Evolutionary conservation across 2,329 filamentous ascomycete genomes (phyloP).

Genomic region (Alternaria hordeiaustralica): DNA sequence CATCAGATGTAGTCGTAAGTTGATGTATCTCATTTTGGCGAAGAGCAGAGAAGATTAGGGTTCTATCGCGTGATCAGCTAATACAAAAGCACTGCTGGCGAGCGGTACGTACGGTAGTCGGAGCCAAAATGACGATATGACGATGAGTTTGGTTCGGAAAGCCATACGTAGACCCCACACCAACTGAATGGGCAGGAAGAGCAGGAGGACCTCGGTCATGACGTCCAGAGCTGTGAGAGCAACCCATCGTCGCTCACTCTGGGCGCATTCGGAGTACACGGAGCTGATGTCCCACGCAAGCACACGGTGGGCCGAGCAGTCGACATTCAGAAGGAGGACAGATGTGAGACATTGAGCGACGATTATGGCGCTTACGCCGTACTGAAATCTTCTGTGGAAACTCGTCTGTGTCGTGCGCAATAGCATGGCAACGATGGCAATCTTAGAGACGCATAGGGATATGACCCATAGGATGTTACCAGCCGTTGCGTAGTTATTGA

Average conservation of each 20-base stretch:
- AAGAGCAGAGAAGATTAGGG: constrained; percentile 9
- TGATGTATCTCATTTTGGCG: constrained; percentile 8
- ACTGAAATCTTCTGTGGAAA: neutral
- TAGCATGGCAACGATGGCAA: constrained; percentile 18
- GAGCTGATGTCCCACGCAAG: neutral
- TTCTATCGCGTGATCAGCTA: constrained; percentile 1
- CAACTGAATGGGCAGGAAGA: constrained; percentile 21
- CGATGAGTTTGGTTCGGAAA: constrained; percentile 17
- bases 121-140: constrained; percentile 25
- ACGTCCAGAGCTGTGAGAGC: neutral
- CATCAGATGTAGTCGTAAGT: constrained; percentile 6
- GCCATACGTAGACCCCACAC: constrained; percentile 24
- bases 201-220: neutral
- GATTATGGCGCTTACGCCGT: neutral
- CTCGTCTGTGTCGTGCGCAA: constrained; percentile 16
- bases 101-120: constrained; percentile 18
- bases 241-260: neutral
- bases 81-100: neutral
- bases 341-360: neutral
- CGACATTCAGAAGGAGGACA: neutral
- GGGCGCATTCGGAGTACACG: neutral
- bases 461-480: constrained; percentile 21
- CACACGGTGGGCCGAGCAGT: neutral
- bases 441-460: constrained; percentile 21
- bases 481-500: constrained; percentile 7